Base-by-base conservation (phyloP, 2,329 filamentous ascomycete genomes). In the Cytospora chrysosperma region DNA sequence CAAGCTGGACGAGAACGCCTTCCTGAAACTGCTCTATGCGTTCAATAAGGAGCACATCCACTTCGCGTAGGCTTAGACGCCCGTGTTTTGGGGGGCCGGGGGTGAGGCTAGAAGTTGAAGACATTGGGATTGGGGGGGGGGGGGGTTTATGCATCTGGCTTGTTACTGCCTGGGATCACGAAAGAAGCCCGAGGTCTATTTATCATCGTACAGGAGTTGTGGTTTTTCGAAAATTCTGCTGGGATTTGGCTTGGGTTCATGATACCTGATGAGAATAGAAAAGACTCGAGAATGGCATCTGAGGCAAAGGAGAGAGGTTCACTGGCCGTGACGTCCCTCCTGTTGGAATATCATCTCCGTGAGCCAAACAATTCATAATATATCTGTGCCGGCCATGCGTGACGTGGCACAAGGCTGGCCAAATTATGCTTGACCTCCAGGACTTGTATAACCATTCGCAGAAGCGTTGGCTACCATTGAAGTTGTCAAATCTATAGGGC, bases 41-140 rank as follows among this genome's bases (percentile, higher is more conserved):
- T 97, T 97, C 76, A 97, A 97, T 74, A 86, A 92, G 68, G 92
- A 96, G 74, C 92, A 92, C 30, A 94, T 98, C 65, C 94, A 97
- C 78, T 98, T 98, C 75, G 90, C 86, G 67, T 93, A 75, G 52
- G 49, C 28, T 30, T 9, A 30, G 4, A 30, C 28, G 9, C 9
- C 4, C 28, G 9, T 30, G 9, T 30, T 5, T 30, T 27, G 30
- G 32, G 3, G 24, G 34, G 13, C n/a, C 12, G 5, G 26, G 12
- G 21, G 6, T 1, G 4, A 47, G 12, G 3, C 13, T 12, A 12
- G 43, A 47, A 34, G 10, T 4, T 9, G 13, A 4, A 10, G 34
- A 17, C 7, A 13, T 10, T 27, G n/a, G 19, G 24, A 43, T 21
- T 3, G 17, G 50, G 24, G 24, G 9, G n/a, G 28, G n/a, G 2